Base-by-base conservation (phyloP, 108 stramenopile species). In the Skeletonema marinoi region DNA sequence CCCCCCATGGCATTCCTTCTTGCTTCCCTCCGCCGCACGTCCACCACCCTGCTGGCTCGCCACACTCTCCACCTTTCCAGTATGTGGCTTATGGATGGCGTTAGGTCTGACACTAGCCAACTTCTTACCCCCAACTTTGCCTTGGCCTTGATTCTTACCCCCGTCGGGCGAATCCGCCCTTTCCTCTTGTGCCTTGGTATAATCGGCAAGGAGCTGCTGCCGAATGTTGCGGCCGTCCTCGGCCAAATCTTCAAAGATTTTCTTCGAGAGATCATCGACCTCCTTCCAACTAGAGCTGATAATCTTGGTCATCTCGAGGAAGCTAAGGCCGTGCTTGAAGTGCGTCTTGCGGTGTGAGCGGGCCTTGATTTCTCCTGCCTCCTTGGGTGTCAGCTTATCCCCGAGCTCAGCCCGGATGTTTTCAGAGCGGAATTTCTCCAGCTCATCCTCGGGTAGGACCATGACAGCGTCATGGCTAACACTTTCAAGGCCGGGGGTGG, bases 281-380 rank as follows among this genome's bases (percentile, higher is more conserved):
- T 19, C 19, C 32, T 64, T 64, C 63, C 63, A 64, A 19, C 36
- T 38, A 1, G 38, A 35, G 33, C 36, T 38, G 41, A 64, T 64
- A 39, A 64, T 64, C 63, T 39, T 35, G 5, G 41, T 21, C 63
- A 64, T 64, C 11, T 64, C 63, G 35, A 64, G 63, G 63, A 64
- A 64, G 12, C 63, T 64, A 9, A 64, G 33, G 6, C 63, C 63
- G 63, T 64, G 63, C 6, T 56, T 21, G 25, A 25, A 21, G 0
- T 56, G 0, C 36, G 41, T 64, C 63, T 64, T 64, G n/a, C 63
- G 63, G 36, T 64, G 63, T 6, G 62, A 19, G 7, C 63, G 9
- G 2, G 54, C 54, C 54, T 56, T 56, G 21, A 29, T 25, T 29
- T 64, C 38, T 6, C 2, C 17, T 8, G 6, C 12, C 6, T 64